These are phyloP conservation scores for Flaveria floridana DNA, from an alignment of 140 eudicot species.

Conservation along the genomic window DNA sequence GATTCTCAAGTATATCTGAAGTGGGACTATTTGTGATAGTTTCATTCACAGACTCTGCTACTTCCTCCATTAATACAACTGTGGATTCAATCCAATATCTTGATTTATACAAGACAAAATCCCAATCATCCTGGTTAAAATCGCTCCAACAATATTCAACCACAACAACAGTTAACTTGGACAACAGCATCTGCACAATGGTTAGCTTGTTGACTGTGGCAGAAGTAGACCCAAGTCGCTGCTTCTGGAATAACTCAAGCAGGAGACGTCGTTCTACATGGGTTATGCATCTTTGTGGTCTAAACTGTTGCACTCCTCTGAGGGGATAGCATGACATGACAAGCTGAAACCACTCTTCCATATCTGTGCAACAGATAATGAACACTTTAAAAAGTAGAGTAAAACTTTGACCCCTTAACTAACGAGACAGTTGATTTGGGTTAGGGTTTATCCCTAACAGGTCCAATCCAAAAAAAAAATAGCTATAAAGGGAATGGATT, in stretches of 20 bases:
- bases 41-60: conserved; percentile 72
- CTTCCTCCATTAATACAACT: conserved; percentile 79
- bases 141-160: conserved; percentile 87
- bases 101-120: conserved; percentile 58
- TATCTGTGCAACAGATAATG: conserved; percentile 43
- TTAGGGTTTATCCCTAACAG: neutral
- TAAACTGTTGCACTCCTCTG: conserved; percentile 39
- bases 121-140: conserved; percentile 83
- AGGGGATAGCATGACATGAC: conserved; percentile 80
- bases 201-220: conserved; percentile 58
- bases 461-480: neutral
- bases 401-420: neutral
- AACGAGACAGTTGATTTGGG: neutral
- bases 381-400: neutral
- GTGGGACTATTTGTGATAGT: conserved; percentile 33
- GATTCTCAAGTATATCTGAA: conserved; percentile 40
- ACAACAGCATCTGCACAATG: conserved; percentile 55
- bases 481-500: neutral
- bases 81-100: conserved; percentile 86
- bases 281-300: conserved; percentile 55
- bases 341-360: conserved; percentile 80
- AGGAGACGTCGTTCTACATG: conserved; percentile 53
- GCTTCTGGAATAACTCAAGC: conserved; percentile 67
- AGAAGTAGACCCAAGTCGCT: conserved; percentile 47
- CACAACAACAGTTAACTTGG: conserved; percentile 58